Evolutionary conservation across 2,329 filamentous ascomycete genomes (phyloP).

Genomic region (Raffaelea albimanens): DNA sequence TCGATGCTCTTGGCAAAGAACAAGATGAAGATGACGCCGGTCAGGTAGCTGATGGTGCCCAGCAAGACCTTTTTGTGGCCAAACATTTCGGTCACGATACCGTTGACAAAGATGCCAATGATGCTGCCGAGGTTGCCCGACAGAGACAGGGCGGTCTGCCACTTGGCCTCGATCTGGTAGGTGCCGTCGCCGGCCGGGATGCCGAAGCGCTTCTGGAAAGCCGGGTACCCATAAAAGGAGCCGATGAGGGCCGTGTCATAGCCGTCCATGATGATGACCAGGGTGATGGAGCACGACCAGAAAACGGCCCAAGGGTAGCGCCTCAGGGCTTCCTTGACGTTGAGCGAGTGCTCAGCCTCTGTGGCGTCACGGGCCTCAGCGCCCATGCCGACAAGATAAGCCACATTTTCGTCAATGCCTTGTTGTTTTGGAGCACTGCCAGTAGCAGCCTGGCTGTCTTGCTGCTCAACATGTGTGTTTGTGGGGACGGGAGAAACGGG

Average conservation of each 20-base stretch:
- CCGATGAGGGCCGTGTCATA: conserved; percentile 1
- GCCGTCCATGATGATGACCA: conserved; percentile 5
- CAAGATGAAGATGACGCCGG: conserved; percentile 33
- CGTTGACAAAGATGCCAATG: conserved; percentile 37
- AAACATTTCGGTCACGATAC: conserved; percentile 32
- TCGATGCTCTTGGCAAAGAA: conserved; percentile 32
- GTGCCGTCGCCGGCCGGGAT: not conserved
- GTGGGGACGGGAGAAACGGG: too few species aligned
- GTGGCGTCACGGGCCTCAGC: not conserved
- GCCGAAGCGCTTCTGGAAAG: not conserved
- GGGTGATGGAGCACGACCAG: conserved; percentile 2
- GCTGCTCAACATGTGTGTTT: too few species aligned
- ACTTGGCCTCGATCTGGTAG: not conserved
- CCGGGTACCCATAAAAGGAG: not conserved
- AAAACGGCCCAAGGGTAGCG: conserved; percentile 7
- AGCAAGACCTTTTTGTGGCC: conserved; percentile 35
- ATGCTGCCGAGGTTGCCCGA: conserved; percentile 18
- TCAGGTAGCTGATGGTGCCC: conserved; percentile 26
- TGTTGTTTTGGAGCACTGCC: too few species aligned
- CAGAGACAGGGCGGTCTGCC: not conserved
- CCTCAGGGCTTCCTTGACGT: conserved; percentile 13
- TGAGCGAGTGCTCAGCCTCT: conserved; percentile 1
- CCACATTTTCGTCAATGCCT: too few species aligned
- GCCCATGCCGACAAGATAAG: not conserved
- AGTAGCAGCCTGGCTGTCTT: too few species aligned